These are phyloP conservation scores for Halophytophthora polymorphica DNA, from an alignment of 352 stramenopile species.

Conservation along the genomic window DNA sequence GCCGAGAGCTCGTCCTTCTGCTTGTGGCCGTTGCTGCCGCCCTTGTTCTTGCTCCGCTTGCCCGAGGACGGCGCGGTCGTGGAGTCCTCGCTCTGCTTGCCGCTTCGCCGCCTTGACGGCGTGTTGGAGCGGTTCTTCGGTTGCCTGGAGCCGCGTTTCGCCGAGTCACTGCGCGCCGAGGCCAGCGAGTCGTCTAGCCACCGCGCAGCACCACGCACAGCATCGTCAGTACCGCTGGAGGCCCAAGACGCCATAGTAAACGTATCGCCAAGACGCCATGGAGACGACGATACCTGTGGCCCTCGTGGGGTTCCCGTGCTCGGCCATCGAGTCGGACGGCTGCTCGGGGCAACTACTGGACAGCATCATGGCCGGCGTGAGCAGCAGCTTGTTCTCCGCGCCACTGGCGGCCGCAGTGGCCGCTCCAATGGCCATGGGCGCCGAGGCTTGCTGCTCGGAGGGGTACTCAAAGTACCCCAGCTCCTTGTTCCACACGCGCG, in stretches of 20 bases:
- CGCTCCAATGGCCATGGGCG: conserved; percentile 11
- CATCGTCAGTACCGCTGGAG: conserved; percentile 10
- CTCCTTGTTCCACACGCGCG: conserved; percentile 80
- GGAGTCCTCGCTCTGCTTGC: conserved; percentile 31
- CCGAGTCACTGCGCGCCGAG: conserved; percentile 38
- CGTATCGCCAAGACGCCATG: conserved; percentile 7
- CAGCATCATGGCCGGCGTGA: conserved; percentile 75
- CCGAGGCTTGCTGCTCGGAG: conserved; percentile 28
- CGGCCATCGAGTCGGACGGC: conserved; percentile 18
- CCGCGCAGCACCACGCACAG: conserved; percentile 15
- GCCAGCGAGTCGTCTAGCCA: conserved; percentile 16
- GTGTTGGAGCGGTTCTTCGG: conserved; percentile 41
- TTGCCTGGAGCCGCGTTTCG: conserved; percentile 45
- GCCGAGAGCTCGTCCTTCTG: conserved; percentile 53
- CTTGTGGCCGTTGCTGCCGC: conserved; percentile 30
- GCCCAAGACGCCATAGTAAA: conserved; percentile 5
- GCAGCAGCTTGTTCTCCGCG: conserved; percentile 34
- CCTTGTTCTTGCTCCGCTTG: conserved; percentile 39
- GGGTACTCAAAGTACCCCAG: conserved; percentile 86
- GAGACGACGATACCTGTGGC: conserved; percentile 22
- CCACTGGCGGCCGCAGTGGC: conserved; percentile 16
- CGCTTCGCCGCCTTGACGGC: conserved; percentile 34
- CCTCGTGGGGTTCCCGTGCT: conserved; percentile 10
- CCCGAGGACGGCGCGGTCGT: conserved; percentile 7
- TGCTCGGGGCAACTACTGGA: conserved; percentile 56